These are phyloP conservation scores for Rhodamnia argentea DNA, from an alignment of 345 rosid species.

Conservation along the genomic window DNA sequence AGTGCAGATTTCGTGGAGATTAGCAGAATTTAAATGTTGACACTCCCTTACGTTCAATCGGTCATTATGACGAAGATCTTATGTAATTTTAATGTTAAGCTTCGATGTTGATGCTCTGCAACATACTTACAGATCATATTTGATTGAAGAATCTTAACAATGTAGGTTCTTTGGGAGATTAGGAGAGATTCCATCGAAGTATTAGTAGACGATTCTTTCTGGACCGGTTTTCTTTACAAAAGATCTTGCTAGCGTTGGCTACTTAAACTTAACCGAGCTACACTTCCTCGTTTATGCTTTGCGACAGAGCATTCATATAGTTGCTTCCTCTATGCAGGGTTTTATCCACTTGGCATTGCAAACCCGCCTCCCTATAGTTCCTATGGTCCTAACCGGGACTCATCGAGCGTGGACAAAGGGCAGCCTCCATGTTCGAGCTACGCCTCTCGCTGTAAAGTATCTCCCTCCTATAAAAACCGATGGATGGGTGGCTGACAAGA, in stretches of 20 bases:
- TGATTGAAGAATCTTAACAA: neutral
- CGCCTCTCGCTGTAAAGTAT: neutral
- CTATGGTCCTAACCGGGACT: neutral
- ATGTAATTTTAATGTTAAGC: neutral
- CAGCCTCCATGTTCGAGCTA: neutral
- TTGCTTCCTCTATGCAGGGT: neutral
- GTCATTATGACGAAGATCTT: neutral
- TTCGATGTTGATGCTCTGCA: neutral
- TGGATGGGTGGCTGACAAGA: conserved; percentile 14
- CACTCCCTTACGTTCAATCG: neutral
- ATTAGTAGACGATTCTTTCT: neutral
- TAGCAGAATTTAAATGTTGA: neutral
- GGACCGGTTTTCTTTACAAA: neutral
- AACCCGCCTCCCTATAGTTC: neutral
- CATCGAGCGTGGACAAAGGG: neutral
- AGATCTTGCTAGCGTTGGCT: neutral
- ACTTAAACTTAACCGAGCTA: neutral
- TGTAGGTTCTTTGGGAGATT: neutral
- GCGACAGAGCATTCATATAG: neutral
- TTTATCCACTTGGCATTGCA: neutral
- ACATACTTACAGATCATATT: neutral
- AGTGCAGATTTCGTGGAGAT: neutral
- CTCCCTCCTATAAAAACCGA: conserved; percentile 6
- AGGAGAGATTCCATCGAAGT: neutral
- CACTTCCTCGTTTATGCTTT: neutral